These are phyloP conservation scores for Fraxinus ornus DNA, from an alignment of 305 asterid species.

Conservation along the genomic window DNA sequence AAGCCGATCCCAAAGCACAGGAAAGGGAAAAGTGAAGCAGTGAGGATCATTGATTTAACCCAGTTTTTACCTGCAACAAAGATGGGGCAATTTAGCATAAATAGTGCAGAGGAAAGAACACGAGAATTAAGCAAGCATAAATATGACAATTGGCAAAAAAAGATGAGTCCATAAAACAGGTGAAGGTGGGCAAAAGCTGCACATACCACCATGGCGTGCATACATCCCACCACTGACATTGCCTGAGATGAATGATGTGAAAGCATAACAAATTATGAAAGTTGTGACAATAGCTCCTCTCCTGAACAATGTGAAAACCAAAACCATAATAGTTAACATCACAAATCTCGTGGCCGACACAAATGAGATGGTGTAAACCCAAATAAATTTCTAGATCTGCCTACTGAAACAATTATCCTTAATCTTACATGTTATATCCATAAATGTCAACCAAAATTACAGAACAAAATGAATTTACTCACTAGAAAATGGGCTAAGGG, in stretches of 20 bases:
- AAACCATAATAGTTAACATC: not conserved
- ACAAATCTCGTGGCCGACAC: not conserved
- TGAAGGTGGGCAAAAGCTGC: not conserved
- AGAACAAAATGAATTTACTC: not conserved
- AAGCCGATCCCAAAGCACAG: slow-evolving; percentile 59
- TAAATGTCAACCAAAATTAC: not conserved
- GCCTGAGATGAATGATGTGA: slow-evolving; percentile 57
- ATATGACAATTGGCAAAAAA: not conserved
- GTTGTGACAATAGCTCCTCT: slow-evolving; percentile 59
- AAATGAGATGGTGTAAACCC: not conserved
- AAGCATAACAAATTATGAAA: slow-evolving; percentile 53
- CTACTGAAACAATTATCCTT: not conserved
- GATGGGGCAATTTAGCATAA: not conserved
- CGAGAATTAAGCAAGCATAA: not conserved
- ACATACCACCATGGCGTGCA: slow-evolving; percentile 59
- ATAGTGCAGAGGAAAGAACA: not conserved
- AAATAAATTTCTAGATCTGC: not conserved
- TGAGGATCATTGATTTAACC: slow-evolving; percentile 56
- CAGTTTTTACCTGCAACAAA: slow-evolving; percentile 46
- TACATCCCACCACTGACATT: slow-evolving; percentile 65
- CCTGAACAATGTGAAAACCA: slow-evolving; percentile 27
- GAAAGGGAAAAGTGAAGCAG: slow-evolving; percentile 58
- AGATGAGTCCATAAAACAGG: not conserved
- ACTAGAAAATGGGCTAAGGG: not conserved
- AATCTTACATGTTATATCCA: not conserved